Base-by-base conservation (phyloP, 108 stramenopile species). In the Skeletonema marinoi region DNA sequence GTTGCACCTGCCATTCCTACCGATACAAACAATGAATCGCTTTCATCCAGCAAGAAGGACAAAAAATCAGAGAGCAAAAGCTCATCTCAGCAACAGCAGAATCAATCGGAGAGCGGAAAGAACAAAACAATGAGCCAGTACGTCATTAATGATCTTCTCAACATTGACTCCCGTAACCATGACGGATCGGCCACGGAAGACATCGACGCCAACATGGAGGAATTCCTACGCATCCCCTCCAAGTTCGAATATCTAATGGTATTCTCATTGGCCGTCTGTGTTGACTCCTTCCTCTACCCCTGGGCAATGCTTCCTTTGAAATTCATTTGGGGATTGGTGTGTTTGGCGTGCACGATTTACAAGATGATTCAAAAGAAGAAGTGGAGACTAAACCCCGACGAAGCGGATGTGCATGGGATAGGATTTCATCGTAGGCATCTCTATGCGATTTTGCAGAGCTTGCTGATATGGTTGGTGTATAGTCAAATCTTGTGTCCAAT, bases 211-310 rank as follows among this genome's bases (percentile, higher is more conserved):
- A 92, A 96, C 71, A 96, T 99, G 85, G 88, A 93, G 77, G 98
- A 99, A 86, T 99, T 99, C 72, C 68, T 98, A 62, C 88, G 90
- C 46, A 95, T 99, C 58, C 98, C 98, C 7, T 73, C 78, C 25
- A 87, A 87, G 36, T 80, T 99, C 32, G 98, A 99, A 87, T 70
- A 74, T n/a, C 74, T 97, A 10, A 80, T 99, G 75, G 65, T 77
- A 39, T 98, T 97, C 81, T 96, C 96, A 7, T 89, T 97, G 73
- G 84, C 90, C 61, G 88, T 98, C 32, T 97, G 94, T 69, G 73
- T 95, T 14, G 98, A 99, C 87, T 91, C 94, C 32, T 98, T 99
- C 69, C 76, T 99, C 17, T 97, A 98, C 86, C 84, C 92, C 6
- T 74, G 97, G 59, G 96, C 97, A 9, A 90, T 97, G 73, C 81